Evolutionary conservation across 1,139 yeast genomes (phyloP).

Genomic region (Pneumocystis sp.): DNA sequence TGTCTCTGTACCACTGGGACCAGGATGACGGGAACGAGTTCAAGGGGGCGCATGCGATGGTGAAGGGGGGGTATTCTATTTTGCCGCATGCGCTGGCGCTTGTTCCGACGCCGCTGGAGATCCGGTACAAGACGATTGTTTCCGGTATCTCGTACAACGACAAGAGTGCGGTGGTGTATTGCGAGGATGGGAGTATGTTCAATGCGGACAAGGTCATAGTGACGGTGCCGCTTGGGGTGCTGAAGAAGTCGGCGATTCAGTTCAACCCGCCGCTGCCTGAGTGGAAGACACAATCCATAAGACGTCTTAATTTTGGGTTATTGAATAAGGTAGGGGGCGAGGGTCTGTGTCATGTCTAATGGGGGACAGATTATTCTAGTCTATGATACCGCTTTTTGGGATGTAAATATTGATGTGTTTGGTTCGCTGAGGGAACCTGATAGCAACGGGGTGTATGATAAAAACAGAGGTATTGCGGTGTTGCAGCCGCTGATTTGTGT

Average conservation of each 20-base stretch:
- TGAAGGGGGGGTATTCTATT: slow-evolving; percentile 26
- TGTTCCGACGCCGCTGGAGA: slow-evolving; percentile 28
- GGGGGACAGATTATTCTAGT: slow-evolving; percentile 22
- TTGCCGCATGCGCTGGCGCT: slow-evolving; percentile 28
- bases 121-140: slow-evolving; percentile 28
- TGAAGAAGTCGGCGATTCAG: slow-evolving; percentile 27
- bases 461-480: slow-evolving; percentile 16
- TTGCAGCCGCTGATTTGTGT: too few relatives aligned
- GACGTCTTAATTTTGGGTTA: slow-evolving; percentile 29
- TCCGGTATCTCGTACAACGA: slow-evolving; percentile 26
- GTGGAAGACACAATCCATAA: slow-evolving; percentile 29
- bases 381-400: slow-evolving; percentile 31
- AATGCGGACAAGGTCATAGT: slow-evolving; percentile 28
- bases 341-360: neutral
- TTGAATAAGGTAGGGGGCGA: slow-evolving; percentile 24
- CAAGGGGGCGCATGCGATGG: slow-evolving; percentile 28
- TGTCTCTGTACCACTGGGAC: slow-evolving; percentile 30
- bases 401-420: slow-evolving; percentile 23
- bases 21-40: slow-evolving; percentile 31
- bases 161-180: slow-evolving; percentile 18
- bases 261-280: slow-evolving; percentile 32
- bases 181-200: slow-evolving; percentile 28
- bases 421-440: slow-evolving; percentile 22
- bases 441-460: slow-evolving; percentile 9
- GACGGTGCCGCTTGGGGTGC: slow-evolving; percentile 31